A percentile compares a stretch with the other conserved stretches of the same genome.
phyloP scores from a whole-genome alignment of 106 monocot genomes.

The Apostasia shenzhenica region DNA sequence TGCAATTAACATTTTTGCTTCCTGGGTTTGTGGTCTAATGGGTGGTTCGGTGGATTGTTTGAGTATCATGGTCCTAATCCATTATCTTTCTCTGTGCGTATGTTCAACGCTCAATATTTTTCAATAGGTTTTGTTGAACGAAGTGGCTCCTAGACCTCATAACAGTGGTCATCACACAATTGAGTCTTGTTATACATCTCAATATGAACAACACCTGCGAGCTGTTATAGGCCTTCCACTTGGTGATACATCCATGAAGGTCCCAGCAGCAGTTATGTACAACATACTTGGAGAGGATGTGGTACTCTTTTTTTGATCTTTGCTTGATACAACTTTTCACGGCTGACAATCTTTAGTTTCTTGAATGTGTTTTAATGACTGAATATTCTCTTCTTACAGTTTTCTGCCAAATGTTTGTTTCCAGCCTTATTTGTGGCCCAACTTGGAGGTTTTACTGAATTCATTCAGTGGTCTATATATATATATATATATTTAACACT shows the following conservation, averaged over 20 bases:
- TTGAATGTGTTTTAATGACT: no score
- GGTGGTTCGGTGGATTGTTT: no score
- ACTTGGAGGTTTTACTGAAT: no score
- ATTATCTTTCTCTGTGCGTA: neutral
- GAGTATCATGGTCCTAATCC: neutral
- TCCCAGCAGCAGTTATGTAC: slow-evolving; percentile 88
- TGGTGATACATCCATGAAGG: slow-evolving; percentile 90
- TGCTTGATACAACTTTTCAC: neutral
- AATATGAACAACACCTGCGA: slow-evolving; percentile 94
- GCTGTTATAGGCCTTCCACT: slow-evolving; percentile 92
- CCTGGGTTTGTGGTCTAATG: no score
- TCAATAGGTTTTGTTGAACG: slow-evolving; percentile 80
- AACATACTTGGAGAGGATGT: slow-evolving; percentile 94
- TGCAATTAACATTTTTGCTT: no score
- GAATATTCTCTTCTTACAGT: no score
- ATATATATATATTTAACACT: no score
- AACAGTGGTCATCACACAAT: slow-evolving; percentile 99
- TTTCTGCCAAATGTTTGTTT: no score
- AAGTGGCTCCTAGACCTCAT: slow-evolving; percentile 99
- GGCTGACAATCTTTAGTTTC: no score
- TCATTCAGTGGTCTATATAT: no score
- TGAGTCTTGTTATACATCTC: slow-evolving; percentile 95
- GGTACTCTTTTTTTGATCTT: slow-evolving; percentile 27
- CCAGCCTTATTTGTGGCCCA: no score
- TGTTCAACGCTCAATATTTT: slow-evolving; percentile 3